Conservation (phyloP, 208 protist species). For the Acanthamoeba castellanii region DNA sequence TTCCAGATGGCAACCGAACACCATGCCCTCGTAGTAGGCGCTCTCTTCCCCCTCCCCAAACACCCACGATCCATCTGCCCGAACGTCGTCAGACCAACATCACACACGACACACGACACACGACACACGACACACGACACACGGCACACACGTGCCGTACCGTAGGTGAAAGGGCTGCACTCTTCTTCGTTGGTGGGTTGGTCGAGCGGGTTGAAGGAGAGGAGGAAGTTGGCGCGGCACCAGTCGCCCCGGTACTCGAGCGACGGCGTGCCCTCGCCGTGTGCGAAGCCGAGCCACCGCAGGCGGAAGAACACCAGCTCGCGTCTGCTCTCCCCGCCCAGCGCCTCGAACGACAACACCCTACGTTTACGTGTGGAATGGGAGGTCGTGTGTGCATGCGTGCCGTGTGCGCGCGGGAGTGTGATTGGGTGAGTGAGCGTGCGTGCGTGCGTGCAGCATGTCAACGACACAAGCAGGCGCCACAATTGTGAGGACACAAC, state of each 20-base stretch:
- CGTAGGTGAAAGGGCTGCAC: background rate
- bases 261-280: background rate
- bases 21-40: background rate
- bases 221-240: background rate
- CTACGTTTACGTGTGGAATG: background rate
- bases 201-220: background rate
- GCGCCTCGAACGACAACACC: background rate
- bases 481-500: background rate
- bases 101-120: too few species aligned
- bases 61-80: background rate
- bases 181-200: background rate
- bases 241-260: background rate
- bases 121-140: background rate
- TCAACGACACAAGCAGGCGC: too few species aligned
- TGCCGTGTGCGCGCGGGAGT: too few species aligned
- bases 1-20: background rate
- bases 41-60: background rate
- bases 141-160: background rate
- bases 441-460: too few species aligned
- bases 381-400: too few species aligned
- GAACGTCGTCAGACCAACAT: background rate
- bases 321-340: background rate
- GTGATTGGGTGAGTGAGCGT: too few species aligned
- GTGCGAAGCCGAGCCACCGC: background rate
- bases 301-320: conserved; percentile 1